phyloP scores from a whole-genome alignment of 768 basidiomycete species.

The Atractiella rhizophila region DNA sequence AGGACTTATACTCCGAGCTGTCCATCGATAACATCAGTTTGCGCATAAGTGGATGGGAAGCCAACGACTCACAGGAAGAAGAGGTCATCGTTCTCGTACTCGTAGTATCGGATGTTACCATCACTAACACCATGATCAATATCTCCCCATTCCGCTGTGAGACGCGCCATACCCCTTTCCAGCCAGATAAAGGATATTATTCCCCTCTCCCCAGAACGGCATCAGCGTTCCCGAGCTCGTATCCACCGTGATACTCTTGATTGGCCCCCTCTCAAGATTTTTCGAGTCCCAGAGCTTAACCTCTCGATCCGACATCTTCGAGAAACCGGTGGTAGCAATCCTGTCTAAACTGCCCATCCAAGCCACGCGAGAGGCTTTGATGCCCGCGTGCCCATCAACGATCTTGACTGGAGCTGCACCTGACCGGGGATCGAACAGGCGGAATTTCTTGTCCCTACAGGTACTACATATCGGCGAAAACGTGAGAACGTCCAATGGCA shows the following conservation, averaged over 20 bases:
- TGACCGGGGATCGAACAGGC: conserved; percentile 69
- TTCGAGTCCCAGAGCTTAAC: conserved; percentile 70
- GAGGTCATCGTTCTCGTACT: conserved; percentile 67
- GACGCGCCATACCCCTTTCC: conserved; percentile 47
- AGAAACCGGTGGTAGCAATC: conserved; percentile 86
- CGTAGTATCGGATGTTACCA: conserved; percentile 89
- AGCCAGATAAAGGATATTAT: conserved; percentile 35
- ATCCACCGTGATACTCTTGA: conserved; percentile 59
- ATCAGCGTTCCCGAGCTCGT: conserved; percentile 80
- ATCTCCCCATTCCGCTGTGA: not conserved
- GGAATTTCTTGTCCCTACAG: conserved; percentile 70
- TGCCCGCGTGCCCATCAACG: conserved; percentile 67
- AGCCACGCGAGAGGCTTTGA: conserved; percentile 56
- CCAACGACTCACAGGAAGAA: conserved; percentile 22
- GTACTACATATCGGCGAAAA: conserved; percentile 23
- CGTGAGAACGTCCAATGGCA: no score
- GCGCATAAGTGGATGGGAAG: not conserved
- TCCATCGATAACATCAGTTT: conserved; percentile 10
- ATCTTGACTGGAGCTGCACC: conserved; percentile 57
- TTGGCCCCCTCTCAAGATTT: conserved; percentile 31
- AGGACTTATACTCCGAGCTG: conserved; percentile 60
- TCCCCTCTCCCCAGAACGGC: conserved; percentile 94
- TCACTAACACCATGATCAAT: conserved; percentile 31
- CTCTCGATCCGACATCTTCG: conserved; percentile 86
- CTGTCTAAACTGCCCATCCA: conserved; percentile 80